phyloP scores from a whole-genome alignment of 2,329 filamentous ascomycete genomes.

The Botryotinia convoluta region DNA sequence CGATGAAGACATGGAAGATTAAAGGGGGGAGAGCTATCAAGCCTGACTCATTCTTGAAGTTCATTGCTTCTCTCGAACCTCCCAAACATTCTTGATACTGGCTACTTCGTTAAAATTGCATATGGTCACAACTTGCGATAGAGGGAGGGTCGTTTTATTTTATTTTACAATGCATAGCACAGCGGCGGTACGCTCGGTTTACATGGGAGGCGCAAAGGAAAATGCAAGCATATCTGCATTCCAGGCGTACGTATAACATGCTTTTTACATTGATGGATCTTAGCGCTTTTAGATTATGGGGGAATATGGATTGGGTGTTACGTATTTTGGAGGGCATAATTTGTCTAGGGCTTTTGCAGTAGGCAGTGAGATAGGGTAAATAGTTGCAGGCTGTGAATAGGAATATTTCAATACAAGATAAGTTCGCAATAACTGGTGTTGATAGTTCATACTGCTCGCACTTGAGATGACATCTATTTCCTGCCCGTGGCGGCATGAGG shows the following conservation, averaged over 20 bases:
- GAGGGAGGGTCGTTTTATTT: constrained; percentile 21
- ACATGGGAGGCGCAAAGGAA: constrained; percentile 29
- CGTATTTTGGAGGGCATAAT: constrained; percentile 10
- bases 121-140: constrained; percentile 11
- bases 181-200: constrained; percentile 26
- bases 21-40: constrained; percentile 15
- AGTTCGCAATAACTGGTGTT: not conserved
- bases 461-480: not conserved
- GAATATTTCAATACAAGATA: not conserved
- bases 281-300: constrained; percentile 22
- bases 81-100: not conserved
- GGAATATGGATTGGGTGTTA: constrained; percentile 12
- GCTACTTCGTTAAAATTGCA: not conserved
- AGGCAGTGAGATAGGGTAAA: constrained; percentile 3
- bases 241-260: constrained; percentile 24
- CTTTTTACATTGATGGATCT: constrained; percentile 13
- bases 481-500: not conserved
- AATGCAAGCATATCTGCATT: constrained; percentile 23
- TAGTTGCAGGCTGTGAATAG: not conserved
- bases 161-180: constrained; percentile 32
- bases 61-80: not conserved
- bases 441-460: not conserved
- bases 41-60: constrained; percentile 7
- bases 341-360: constrained; percentile 7
- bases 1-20: constrained; percentile 34